Evolutionary conservation across 2,329 filamentous ascomycete genomes (phyloP), one percentile per base, ranked within the genome.

Genomic region (Clonostachys rhizophaga): DNA sequence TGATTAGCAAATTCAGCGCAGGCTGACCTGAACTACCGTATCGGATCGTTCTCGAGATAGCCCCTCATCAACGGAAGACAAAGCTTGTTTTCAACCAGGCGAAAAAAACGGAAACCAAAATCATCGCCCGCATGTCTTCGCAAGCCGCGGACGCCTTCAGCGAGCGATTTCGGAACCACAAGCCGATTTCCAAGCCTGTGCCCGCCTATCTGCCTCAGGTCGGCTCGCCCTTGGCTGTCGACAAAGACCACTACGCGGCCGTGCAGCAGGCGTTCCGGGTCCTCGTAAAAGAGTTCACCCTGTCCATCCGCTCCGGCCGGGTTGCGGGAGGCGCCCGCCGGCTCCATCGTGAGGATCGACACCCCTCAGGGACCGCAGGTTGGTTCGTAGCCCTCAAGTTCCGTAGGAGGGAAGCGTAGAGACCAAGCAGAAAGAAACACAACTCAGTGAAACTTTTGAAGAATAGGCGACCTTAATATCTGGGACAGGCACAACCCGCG

Each of bases 281-380:
- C 1, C 55, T 74, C 2, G 34, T 71, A 6, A 59, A 75, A 3
- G 69, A 78, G 7, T 86, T 87, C 53, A 78, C 77, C 3, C 70
- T 94, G 30, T 84, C 87, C 0, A 87, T 90, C 33, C 82, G 89
- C 34, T 88, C 84, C 3, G 89, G 86, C 1, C 74, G 74, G 50
- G 87, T n/a, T 89, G 2, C 94, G 86, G 85, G 73, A 77, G 43
- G 87, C 86, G 0, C 76, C 81, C 1, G 79, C 80, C 2, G 86
- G 87, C 5, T 76, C 76, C 43, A 77, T 94, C 48, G 79, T 89
- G 50, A 80, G 83, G 13, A 83, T 95, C 51, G 86, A 82, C 48
- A 92, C 89, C 0, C 87, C 87, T 0, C 71, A 24, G 47, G 89
- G 89, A 0, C 82, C 89, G 0, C 89, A 95, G 67, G 88, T 95